Evolutionary conservation across 2,329 filamentous ascomycete genomes (phyloP).

Genomic region (Aspergillus aculeatus): DNA sequence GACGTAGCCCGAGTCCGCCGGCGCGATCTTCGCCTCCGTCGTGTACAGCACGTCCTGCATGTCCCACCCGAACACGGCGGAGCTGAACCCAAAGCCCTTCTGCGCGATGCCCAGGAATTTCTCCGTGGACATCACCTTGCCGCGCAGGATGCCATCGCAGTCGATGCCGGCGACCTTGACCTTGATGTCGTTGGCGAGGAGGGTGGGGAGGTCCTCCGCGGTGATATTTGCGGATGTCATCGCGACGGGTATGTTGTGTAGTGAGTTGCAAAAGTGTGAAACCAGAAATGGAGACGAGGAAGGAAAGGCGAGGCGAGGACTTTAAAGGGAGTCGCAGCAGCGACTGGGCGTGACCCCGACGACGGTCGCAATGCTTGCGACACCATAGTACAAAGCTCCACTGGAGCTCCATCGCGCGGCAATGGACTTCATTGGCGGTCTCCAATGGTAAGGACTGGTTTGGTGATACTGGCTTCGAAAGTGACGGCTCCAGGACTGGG

Average conservation of each 20-base stretch:
- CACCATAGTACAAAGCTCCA: neutral
- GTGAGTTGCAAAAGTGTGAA: neutral
- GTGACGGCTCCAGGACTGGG: neutral
- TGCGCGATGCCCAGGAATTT: slow-evolving; percentile 81
- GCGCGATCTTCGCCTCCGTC: slow-evolving; percentile 65
- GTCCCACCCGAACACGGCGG: slow-evolving; percentile 91
- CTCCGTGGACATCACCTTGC: slow-evolving; percentile 86
- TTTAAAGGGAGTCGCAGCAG: slow-evolving; percentile 2
- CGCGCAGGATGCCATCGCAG: slow-evolving; percentile 79
- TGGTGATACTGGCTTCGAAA: neutral
- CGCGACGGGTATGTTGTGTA: neutral
- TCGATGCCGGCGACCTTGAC: slow-evolving; percentile 86
- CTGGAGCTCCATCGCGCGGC: neutral
- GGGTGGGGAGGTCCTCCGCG: slow-evolving; percentile 59
- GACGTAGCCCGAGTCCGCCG: slow-evolving; percentile 82
- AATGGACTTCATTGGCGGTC: neutral
- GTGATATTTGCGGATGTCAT: slow-evolving; percentile 42
- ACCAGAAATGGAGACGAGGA: neutral
- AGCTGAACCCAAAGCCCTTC: slow-evolving; percentile 85
- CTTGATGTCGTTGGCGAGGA: slow-evolving; percentile 69
- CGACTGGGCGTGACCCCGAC: neutral
- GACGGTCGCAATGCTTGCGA: slow-evolving; percentile 1
- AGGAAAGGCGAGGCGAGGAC: neutral
- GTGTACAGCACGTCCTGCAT: slow-evolving; percentile 88
- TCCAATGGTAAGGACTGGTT: neutral